Evolutionary conservation across 257 asterid species (phyloP).

Genomic region (Solanum lignicaule): DNA sequence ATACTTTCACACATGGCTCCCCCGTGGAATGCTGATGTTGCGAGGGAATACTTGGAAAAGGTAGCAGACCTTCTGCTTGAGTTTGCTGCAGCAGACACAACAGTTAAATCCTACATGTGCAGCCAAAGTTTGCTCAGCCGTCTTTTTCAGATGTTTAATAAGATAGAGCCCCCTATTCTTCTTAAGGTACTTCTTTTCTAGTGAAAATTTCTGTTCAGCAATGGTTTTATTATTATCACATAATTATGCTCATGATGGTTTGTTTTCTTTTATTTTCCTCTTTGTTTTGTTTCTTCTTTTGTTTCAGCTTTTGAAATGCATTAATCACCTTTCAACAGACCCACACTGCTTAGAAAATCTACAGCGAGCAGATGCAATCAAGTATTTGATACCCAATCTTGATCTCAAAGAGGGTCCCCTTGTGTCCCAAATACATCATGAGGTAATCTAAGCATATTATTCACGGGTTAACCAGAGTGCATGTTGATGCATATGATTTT

Average conservation of each 20-base stretch:
- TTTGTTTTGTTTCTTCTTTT: neutral
- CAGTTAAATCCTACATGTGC: constrained; percentile 94
- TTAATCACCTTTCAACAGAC: constrained; percentile 88
- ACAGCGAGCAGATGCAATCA: constrained; percentile 96
- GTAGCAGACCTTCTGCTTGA: constrained; percentile 96
- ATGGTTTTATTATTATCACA: neutral
- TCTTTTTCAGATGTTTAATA: constrained; percentile 95
- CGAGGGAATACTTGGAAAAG: constrained; percentile 87
- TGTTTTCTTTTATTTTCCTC: neutral
- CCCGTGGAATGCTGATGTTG: constrained; percentile 94
- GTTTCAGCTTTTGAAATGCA: constrained; percentile 75
- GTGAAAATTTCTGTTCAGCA: neutral
- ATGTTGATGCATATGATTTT: neutral
- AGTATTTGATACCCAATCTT: constrained; percentile 93
- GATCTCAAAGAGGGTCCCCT: constrained; percentile 92
- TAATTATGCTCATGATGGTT: neutral
- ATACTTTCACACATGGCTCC: constrained; percentile 75
- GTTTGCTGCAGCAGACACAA: constrained; percentile 87
- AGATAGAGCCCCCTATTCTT: constrained; percentile 92
- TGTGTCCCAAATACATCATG: constrained; percentile 88
- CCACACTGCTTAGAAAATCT: constrained; percentile 95
- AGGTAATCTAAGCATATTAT: constrained; percentile 40
- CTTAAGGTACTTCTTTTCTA: constrained; percentile 48
- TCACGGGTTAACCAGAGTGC: neutral
- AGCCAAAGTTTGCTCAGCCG: constrained; percentile 97